Percentiles rank a stretch among this genome's conserved stretches.
Conservation (phyloP, 2,329 filamentous ascomycete species). For the Pleoardoris graminearum region DNA sequence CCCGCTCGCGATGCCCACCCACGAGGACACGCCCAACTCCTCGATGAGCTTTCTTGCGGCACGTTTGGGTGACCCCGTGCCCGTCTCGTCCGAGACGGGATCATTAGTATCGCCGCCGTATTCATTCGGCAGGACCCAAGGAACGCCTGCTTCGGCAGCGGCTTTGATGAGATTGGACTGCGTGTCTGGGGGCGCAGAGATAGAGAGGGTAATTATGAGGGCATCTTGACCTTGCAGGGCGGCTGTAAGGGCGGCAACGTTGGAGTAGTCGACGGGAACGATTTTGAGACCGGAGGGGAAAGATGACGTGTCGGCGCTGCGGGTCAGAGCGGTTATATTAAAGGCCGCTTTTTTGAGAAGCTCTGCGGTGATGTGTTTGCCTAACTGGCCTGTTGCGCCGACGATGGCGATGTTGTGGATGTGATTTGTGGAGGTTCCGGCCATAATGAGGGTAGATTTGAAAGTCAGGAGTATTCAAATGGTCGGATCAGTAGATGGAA, state of each 20-base stretch:
- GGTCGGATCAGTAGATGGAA: neutral
- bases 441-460: neutral
- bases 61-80: slow-evolving; percentile 5
- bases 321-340: slow-evolving; percentile 47
- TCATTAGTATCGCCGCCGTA: slow-evolving; percentile 35
- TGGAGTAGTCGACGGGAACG: slow-evolving; percentile 48
- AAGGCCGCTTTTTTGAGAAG: slow-evolving; percentile 36
- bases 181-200: slow-evolving; percentile 28
- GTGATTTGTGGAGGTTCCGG: neutral
- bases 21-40: slow-evolving; percentile 26
- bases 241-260: slow-evolving; percentile 28
- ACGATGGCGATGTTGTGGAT: slow-evolving; percentile 34
- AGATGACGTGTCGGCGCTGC: slow-evolving; percentile 40
- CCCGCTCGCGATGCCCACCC: slow-evolving; percentile 20
- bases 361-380: slow-evolving; percentile 39
- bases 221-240: slow-evolving; percentile 45
- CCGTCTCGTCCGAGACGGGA: slow-evolving; percentile 6
- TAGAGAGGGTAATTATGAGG: slow-evolving; percentile 47
- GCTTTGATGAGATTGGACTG: slow-evolving; percentile 39
- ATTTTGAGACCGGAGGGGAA: slow-evolving; percentile 48
- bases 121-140: slow-evolving; percentile 48
- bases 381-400: slow-evolving; percentile 39
- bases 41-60: slow-evolving; percentile 12
- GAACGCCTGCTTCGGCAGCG: slow-evolving; percentile 44
- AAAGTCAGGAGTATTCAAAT: neutral